Base-by-base conservation (phyloP, 1,284 basidiomycete species). In the Fomes fomentarius region DNA sequence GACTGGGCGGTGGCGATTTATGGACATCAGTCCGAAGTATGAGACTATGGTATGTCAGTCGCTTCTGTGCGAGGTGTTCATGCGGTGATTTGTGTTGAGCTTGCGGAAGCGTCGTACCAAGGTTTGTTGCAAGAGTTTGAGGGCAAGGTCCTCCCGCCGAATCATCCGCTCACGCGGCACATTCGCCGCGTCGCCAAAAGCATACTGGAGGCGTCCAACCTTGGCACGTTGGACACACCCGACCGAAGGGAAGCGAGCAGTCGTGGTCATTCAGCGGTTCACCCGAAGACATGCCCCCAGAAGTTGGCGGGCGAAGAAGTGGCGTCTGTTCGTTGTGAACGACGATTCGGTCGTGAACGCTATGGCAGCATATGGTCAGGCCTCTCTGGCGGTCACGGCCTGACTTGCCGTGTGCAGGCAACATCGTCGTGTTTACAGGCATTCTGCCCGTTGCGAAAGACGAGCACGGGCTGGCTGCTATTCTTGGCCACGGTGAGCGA, bases 381-480 rank as follows among this genome's bases (percentile, higher is more conserved):
- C n/a, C n/a, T n/a, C n/a, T n/a, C n/a, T n/a, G n/a, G n/a, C n/a
- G n/a, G n/a, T n/a, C n/a, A n/a, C n/a, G n/a, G n/a, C 25, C 38
- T 6, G 4, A 22, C 14, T 22, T 10, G 42, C 10, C 35, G 1
- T 31, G 24, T n/a, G 34, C 57, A 78, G 86, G 87, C 4, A 85
- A 84, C 61, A 89, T 97, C 59, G 84, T 96, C 47, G 91, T 98
- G 2, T 97, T 93, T 63, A 94, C 91, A 0, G 95, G 95, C 0
- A 93, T 98, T 46, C 71, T 98, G 8, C 93, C 92, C 0, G 75
- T 96, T 5, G 88, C 86, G 44, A 76, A 76, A 56, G 87, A 94
- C 58, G 90, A 94, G 60, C 81, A 90, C 58, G 94, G 94, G 0
- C 74, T 98, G 0, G 93, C 96, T 1, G 89, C 90, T 7, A 88